phyloP scores from a whole-genome alignment of 148 eudicot species.

The Persicaria maculosa region DNA sequence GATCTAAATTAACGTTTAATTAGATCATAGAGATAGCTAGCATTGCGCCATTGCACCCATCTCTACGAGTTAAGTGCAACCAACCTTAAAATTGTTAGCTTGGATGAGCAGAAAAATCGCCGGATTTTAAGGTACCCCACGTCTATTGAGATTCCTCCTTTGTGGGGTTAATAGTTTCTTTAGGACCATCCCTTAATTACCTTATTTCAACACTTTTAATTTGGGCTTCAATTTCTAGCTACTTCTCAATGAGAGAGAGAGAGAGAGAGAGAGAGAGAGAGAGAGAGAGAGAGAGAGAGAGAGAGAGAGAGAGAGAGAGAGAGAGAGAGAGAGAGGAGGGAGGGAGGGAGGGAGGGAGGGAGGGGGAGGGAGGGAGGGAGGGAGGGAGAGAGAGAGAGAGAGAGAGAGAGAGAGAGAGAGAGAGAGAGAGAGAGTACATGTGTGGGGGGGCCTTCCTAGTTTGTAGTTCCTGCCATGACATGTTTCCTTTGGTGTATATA shows the following conservation, averaged over 20 bases:
- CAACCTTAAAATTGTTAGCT: too few relatives aligned
- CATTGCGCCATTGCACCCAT: too few relatives aligned
- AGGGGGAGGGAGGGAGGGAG: too few relatives aligned
- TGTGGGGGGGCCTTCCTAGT: too few relatives aligned
- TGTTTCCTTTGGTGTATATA: slow-evolving; percentile 8
- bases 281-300: too few relatives aligned
- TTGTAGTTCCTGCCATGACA: background rate
- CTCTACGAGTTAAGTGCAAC: too few relatives aligned
- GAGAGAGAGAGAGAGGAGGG: too few relatives aligned
- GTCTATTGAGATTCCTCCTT: slow-evolving; percentile 8
- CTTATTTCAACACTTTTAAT: background rate
- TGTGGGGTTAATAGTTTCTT: background rate
- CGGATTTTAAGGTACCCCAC: slow-evolving; percentile 5
- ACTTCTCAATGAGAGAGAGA: background rate
- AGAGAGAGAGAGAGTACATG: background rate
- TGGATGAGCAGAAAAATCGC: slow-evolving; percentile 5
- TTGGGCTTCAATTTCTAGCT: background rate
- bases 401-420: background rate
- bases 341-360: too few relatives aligned
- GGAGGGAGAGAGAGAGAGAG: too few relatives aligned
- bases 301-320: too few relatives aligned
- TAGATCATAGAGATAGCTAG: too few relatives aligned
- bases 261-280: background rate
- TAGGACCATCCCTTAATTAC: background rate
- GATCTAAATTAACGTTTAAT: too few relatives aligned